phyloP scores from a whole-genome alignment of 139 green algal species.

The Yamagishiella unicocca region DNA sequence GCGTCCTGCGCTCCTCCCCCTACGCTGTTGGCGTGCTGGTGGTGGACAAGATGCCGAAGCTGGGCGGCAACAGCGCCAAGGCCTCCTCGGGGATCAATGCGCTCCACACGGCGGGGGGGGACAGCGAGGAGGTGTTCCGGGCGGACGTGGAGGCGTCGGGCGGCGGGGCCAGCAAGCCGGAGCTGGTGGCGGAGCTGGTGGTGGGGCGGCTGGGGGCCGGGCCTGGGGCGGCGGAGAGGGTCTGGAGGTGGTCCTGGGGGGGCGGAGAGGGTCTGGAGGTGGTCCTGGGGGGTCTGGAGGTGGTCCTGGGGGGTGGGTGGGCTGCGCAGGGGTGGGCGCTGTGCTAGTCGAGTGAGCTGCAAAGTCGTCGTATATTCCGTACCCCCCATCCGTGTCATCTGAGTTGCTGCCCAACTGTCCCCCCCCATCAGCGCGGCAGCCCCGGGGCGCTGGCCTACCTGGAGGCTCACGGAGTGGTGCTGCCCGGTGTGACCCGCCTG shows the following conservation, averaged over 20 bases:
- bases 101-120: conserved; percentile 43
- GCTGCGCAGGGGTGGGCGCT: too few relatives aligned
- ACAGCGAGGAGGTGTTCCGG: conserved; percentile 54
- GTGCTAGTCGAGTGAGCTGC: too few relatives aligned
- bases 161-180: conserved; percentile 64
- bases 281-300: too few relatives aligned
- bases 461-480: conserved; percentile 52
- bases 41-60: conserved; percentile 76
- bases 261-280: neutral
- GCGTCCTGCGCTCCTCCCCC: neutral
- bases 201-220: conserved; percentile 49
- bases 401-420: too few relatives aligned
- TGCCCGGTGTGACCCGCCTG: conserved; percentile 67
- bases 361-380: too few relatives aligned
- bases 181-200: conserved; percentile 73
- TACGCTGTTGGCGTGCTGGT: conserved; percentile 61
- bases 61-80: conserved; percentile 83
- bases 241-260: neutral
- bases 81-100: conserved; percentile 84
- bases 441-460: conserved; percentile 64
- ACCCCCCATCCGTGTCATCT: neutral
- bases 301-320: too few relatives aligned
- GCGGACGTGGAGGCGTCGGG: conserved; percentile 69
- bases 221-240: neutral
- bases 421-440: conserved; percentile 59